Base-by-base conservation (phyloP, 305 asterid genomes). In the Rubia balearica region DNA sequence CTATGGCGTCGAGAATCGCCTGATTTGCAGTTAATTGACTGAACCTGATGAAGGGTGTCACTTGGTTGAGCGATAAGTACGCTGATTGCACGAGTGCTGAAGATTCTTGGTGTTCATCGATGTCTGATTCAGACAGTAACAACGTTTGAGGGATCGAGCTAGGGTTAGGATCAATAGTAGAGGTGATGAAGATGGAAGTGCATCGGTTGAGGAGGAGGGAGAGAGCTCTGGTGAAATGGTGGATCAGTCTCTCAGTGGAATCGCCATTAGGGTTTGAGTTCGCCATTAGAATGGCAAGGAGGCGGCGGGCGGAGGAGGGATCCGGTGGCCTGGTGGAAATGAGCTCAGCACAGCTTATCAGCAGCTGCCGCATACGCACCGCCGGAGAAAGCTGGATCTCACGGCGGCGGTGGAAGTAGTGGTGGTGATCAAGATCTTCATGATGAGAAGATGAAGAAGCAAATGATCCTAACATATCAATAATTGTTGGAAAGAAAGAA, bases 21-120 rank as follows among this genome's bases (percentile, higher is more conserved):
- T 94, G 98, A 72, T 94, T 94, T 0, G 97, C 98, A 0, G 98
- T 94, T 27, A 94, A 82, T 22, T 94, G 99, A 65, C 86, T 83
- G 22, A 93, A 93, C 75, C 98, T 84, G 38, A 90, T 77, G 73
- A 80, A 93, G 0, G 98, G 98, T 0, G 98, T 89, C 2, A 93
- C 79, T 73, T 90, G 96, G 72, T 93, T 93, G 33, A 94, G 85
- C 0, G 96, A 83, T 4, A 94, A 62, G 74, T 89, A 94, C 0
- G 99, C 82, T 2, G 97, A 87, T 51, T 87, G 97, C 33, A 87
- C 21, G 17, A 88, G 77, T 19, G 85, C 75, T 1, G 67, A 51
- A 21, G 59, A 51, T 51, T 51, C 59, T 1, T 51, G 59, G 22
- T 51, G 45, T 3, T 60, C 17, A 24, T 80, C 83, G 19, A 81